Evolutionary conservation across 2,329 filamentous ascomycete genomes (phyloP).

Genomic region (Aspergillus sp.): DNA sequence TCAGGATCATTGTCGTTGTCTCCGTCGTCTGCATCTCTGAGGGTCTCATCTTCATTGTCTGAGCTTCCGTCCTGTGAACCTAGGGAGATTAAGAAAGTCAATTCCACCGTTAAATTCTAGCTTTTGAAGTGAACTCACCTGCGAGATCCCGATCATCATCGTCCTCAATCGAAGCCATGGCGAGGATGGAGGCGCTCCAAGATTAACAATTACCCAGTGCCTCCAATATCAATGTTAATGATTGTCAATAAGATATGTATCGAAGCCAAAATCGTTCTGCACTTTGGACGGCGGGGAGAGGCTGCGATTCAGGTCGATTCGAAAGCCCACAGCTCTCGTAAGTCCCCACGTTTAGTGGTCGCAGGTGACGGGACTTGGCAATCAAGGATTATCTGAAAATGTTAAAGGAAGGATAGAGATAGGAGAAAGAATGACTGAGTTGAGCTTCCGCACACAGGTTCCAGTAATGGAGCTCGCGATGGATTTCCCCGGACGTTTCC

Average conservation of each 20-base stretch:
- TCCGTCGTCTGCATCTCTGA: slow-evolving; percentile 37
- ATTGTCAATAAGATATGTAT: background rate
- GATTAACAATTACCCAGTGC: too few relatives aligned
- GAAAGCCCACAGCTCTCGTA: too few relatives aligned
- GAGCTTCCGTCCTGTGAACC: slow-evolving; percentile 45
- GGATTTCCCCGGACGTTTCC: slow-evolving; percentile 8
- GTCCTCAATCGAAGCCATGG: slow-evolving; percentile 31
- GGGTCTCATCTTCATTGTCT: slow-evolving; percentile 43
- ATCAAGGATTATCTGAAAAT: too few relatives aligned
- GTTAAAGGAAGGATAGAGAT: background rate
- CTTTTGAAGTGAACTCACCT: slow-evolving; percentile 18
- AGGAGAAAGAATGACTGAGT: background rate
- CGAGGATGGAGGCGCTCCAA: background rate
- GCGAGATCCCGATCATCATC: slow-evolving; percentile 38
- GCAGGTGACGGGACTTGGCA: too few relatives aligned
- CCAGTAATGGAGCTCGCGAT: background rate
- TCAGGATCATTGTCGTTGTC: slow-evolving; percentile 34
- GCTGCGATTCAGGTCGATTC: background rate
- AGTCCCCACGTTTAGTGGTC: too few relatives aligned
- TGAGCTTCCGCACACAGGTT: background rate
- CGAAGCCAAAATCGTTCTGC: background rate
- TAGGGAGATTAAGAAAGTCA: slow-evolving; percentile 13
- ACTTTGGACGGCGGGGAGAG: background rate
- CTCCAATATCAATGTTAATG: too few relatives aligned
- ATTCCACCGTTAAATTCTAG: background rate